Evolutionary conservation across 805 yeast species (phyloP).

Genomic region (Groenewaldozyma salmanticensis): DNA sequence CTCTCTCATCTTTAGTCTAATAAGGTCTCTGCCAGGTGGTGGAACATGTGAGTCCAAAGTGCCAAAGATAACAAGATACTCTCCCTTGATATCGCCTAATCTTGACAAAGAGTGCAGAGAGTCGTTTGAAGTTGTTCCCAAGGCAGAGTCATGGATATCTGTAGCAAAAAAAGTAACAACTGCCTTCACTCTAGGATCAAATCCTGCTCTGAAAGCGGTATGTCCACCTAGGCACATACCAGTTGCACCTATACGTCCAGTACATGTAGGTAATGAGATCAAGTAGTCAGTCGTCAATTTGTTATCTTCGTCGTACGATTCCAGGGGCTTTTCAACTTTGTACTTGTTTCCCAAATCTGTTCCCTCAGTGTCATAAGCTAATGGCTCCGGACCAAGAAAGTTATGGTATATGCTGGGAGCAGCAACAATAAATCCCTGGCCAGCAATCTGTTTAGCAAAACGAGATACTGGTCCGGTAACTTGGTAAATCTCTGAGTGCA

Average conservation of each 20-base stretch:
- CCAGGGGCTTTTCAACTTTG: constrained; percentile 57
- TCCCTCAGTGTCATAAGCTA: constrained; percentile 62
- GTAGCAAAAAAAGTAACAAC: constrained; percentile 73
- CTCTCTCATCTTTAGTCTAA: constrained; percentile 50
- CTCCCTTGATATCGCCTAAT: constrained; percentile 46
- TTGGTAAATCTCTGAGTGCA: constrained; percentile 73
- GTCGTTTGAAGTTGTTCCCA: constrained; percentile 56
- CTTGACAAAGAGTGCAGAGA: constrained; percentile 46
- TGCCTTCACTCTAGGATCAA: constrained; percentile 56
- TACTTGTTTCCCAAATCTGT: constrained; percentile 65
- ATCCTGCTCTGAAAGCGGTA: constrained; percentile 59
- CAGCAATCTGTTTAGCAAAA: constrained; percentile 68
- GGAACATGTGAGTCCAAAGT: constrained; percentile 76
- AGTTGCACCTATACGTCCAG: constrained; percentile 68
- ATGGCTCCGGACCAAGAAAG: constrained; percentile 51
- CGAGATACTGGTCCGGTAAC: constrained; percentile 67
- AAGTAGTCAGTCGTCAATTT: constrained; percentile 55
- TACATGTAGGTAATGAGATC: constrained; percentile 47
- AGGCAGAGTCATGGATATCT: constrained; percentile 59
- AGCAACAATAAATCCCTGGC: constrained; percentile 71
- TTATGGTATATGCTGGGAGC: constrained; percentile 76
- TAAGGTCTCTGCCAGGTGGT: constrained; percentile 63
- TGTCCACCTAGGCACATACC: constrained; percentile 89
- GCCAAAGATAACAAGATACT: constrained; percentile 60
- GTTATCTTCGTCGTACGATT: constrained; percentile 70